These are phyloP conservation scores for Leccinum ponderosum DNA, from an alignment of 1,284 basidiomycete species.

Conservation along the genomic window DNA sequence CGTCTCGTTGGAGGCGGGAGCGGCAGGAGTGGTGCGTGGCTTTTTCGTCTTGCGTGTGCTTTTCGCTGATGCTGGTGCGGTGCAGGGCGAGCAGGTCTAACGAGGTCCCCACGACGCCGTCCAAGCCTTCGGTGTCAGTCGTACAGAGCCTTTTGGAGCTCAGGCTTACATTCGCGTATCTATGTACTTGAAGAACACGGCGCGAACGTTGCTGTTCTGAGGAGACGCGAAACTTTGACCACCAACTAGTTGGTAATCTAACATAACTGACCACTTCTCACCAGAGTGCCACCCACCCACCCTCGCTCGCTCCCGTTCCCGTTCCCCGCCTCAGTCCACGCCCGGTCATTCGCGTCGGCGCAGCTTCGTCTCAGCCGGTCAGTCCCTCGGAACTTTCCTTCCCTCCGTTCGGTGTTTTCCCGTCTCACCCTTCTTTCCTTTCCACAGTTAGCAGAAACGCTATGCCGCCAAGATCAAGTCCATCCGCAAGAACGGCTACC, in stretches of 20 bases:
- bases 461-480: slow-evolving; percentile 88
- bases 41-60: neutral
- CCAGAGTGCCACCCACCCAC: no score
- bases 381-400: no score
- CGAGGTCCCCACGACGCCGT: slow-evolving; percentile 37
- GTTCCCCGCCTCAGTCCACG: no score
- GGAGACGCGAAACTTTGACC: slow-evolving; percentile 42
- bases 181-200: slow-evolving; percentile 64
- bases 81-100: slow-evolving; percentile 42
- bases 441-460: slow-evolving; percentile 65
- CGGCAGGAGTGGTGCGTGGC: slow-evolving; percentile 52
- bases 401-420: no score
- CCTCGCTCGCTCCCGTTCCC: no score
- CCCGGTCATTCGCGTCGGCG: no score
- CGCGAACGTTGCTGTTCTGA: slow-evolving; percentile 48
- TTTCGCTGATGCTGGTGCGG: neutral
- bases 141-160: slow-evolving; percentile 56
- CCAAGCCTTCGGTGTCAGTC: slow-evolving; percentile 50
- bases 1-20: slow-evolving; percentile 49
- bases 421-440: neutral
- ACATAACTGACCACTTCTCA: no score
- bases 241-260: no score
- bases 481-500: slow-evolving; percentile 82
- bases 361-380: no score
- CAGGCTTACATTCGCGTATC: slow-evolving; percentile 56